phyloP scores from a whole-genome alignment of 2,329 filamentous ascomycete genomes.

The Trichoderma koningiopsis region DNA sequence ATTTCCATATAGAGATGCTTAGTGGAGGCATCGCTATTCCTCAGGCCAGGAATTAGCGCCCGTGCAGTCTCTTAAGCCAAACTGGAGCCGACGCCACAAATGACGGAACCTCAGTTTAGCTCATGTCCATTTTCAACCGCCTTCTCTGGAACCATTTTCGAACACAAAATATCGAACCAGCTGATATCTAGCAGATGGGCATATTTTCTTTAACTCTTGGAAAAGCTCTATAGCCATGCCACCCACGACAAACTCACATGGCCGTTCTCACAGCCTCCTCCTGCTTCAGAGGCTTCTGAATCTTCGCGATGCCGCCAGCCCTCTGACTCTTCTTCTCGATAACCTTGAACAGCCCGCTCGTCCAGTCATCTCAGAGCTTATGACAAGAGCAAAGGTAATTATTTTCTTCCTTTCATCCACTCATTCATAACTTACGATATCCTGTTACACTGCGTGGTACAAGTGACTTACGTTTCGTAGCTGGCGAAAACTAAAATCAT shows the following conservation, averaged over 20 bases:
- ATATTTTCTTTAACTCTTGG: neutral
- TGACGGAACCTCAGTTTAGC: neutral
- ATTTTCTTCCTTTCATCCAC: neutral
- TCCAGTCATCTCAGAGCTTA: conserved; percentile 72
- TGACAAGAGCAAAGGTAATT: conserved; percentile 70
- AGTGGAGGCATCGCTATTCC: conserved; percentile 5
- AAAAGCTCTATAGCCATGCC: conserved; percentile 48
- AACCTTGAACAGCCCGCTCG: conserved; percentile 78
- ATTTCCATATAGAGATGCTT: neutral
- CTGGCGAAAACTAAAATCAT: conserved; percentile 69
- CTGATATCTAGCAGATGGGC: neutral
- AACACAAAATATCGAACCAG: neutral
- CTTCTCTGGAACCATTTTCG: neutral
- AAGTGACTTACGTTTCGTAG: conserved; percentile 34
- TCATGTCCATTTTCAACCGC: neutral
- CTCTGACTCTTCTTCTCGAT: conserved; percentile 84
- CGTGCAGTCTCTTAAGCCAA: neutral
- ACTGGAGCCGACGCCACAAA: neutral
- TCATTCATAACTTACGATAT: neutral
- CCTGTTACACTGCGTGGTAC: neutral
- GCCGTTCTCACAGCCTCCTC: conserved; percentile 80
- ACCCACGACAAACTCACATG: conserved; percentile 61
- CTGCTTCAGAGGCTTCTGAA: conserved; percentile 81
- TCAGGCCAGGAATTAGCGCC: neutral
- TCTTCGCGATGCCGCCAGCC: conserved; percentile 76